phyloP scores from a whole-genome alignment of 495 filamentous ascomycete genomes.

The Daldinia concentrica region DNA sequence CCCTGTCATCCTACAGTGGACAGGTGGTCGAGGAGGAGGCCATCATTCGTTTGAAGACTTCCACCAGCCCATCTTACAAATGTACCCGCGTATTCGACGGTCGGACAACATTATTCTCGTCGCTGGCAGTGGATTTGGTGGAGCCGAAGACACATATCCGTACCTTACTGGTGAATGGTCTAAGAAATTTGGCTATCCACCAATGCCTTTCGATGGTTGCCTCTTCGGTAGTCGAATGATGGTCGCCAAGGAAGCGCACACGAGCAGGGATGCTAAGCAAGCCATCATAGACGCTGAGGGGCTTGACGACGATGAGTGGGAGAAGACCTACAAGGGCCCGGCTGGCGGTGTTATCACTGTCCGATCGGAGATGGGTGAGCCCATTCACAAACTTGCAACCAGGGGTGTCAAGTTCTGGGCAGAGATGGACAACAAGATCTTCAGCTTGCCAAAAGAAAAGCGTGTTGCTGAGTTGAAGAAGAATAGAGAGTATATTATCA shows the following conservation, averaged over 20 bases:
- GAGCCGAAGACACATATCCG: slow-evolving; percentile 89
- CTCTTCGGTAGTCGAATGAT: slow-evolving; percentile 93
- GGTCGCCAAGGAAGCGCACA: slow-evolving; percentile 94
- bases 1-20: slow-evolving; percentile 93
- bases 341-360: slow-evolving; percentile 97
- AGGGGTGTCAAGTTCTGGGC: slow-evolving; percentile 95
- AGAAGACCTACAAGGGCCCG: slow-evolving; percentile 93
- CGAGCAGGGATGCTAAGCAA: slow-evolving; percentile 90
- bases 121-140: slow-evolving; percentile 92
- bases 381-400: slow-evolving; percentile 97
- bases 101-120: slow-evolving; percentile 87
- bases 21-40: slow-evolving; percentile 90
- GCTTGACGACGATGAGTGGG: slow-evolving; percentile 89
- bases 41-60: slow-evolving; percentile 97
- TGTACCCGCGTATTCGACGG: slow-evolving; percentile 85
- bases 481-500: slow-evolving; percentile 92
- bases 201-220: slow-evolving; percentile 93
- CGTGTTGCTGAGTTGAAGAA: slow-evolving; percentile 91
- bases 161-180: slow-evolving; percentile 93
- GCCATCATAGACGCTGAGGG: slow-evolving; percentile 92
- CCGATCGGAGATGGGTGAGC: slow-evolving; percentile 97
- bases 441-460: slow-evolving; percentile 94
- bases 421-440: slow-evolving; percentile 98
- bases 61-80: slow-evolving; percentile 89
- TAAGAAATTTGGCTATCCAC: slow-evolving; percentile 81